Base-by-base conservation (phyloP, 2,329 filamentous ascomycete species). In the Sordariomycetes sp. region DNA sequence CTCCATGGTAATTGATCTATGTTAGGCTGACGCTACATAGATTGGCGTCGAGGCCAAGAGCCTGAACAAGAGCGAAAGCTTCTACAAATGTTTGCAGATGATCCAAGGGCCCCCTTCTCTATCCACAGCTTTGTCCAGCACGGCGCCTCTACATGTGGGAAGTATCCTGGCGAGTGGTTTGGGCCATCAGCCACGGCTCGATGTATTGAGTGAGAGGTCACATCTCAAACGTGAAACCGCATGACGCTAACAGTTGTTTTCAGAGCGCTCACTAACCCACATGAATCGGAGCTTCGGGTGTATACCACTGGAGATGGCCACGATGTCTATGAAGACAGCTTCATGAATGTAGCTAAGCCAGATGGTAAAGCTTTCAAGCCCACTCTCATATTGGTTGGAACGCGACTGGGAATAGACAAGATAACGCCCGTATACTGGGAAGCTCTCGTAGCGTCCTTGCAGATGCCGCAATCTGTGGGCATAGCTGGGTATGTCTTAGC, bases 111-210 rank as follows among this genome's bases (percentile, higher is more conserved):
- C 4, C 86, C 87, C 1, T 96, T 94, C 53, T 96, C 90, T 2
- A 86, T 98, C 46, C 92, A 98, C 50, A 85, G 81, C 41, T 98
- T 98, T 50, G 92, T 98, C 23, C 70, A 80, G 34, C 83, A 94
- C 47, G 92, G 92, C 14, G 87, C 87, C 17, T 69, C 73, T 23
- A 81, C 82, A 3, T 98, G 92, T 57, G 88, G 86, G 4, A 96
- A 94, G 58, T 85, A 93, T 50, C 92, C 92, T 0, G 92, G 92
- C 24, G 86, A 96, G 59, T 98, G 92, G 92, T 98, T 98, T 59
- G 92, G 92, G 0, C 92, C 92, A n/a, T 95, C 87, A 14, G 92
- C 92, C 6, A 93, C 92, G 8, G 88, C 92, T 30, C 78, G 82
- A 37, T 96, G 92, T 56, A 95, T 98, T 45, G 82, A 92, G 87